Evolutionary conservation across 305 asterid species (phyloP).

Genomic region (Solanum aculeatissimum): DNA sequence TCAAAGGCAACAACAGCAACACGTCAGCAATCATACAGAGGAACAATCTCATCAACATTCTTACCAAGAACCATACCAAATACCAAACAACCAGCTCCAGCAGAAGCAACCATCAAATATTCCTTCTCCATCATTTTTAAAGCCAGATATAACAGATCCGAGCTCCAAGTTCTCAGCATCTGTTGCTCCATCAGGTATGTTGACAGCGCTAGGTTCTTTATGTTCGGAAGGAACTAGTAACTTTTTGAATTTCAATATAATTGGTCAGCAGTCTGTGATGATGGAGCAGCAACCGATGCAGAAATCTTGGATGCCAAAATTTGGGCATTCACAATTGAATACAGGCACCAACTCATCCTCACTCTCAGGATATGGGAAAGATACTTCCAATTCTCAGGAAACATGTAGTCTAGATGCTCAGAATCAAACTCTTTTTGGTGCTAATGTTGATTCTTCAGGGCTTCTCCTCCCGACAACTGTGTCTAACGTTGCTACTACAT

Average conservation of each 20-base stretch:
- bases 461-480: constrained; percentile 73
- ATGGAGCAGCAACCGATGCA: constrained; percentile 58
- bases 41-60: constrained; percentile 38
- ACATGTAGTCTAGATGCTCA: constrained; percentile 48
- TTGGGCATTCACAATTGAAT: constrained; percentile 29
- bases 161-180: constrained; percentile 41
- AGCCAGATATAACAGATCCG: constrained; percentile 40
- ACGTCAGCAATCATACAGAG: constrained; percentile 17
- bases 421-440: constrained; percentile 52
- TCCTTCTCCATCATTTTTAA: constrained; percentile 66
- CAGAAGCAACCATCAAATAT: constrained; percentile 48
- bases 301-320: constrained; percentile 57
- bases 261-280: constrained; percentile 48
- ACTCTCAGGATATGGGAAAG: constrained; percentile 47
- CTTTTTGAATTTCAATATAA: constrained; percentile 49
- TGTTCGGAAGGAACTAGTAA: constrained; percentile 59
- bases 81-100: constrained; percentile 54
- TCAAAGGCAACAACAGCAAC: constrained; percentile 19
- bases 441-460: constrained; percentile 53
- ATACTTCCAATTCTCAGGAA: constrained; percentile 55
- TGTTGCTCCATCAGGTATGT: constrained; percentile 43
- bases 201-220: constrained; percentile 54
- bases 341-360: constrained; percentile 32
- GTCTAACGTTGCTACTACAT: constrained; percentile 34
- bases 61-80: constrained; percentile 44